Evolutionary conservation across 1,284 basidiomycete species (phyloP).

Genomic region (Erythrobasidium hasegawianum): DNA sequence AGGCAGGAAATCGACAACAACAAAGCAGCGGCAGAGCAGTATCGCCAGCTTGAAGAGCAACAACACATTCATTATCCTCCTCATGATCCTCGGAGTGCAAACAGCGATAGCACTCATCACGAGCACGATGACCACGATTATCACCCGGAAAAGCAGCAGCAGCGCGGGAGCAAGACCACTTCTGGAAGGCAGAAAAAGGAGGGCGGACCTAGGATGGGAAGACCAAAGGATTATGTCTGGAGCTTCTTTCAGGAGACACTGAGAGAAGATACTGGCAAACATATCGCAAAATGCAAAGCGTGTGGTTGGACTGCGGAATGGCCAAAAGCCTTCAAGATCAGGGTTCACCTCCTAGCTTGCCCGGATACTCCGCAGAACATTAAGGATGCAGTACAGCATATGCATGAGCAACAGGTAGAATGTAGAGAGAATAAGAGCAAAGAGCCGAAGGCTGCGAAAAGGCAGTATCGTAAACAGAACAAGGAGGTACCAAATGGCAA

Average conservation of each 20-base stretch:
- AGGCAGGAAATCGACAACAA: too few relatives aligned
- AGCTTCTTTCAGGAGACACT: constrained; percentile 37
- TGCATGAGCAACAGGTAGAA: constrained; percentile 22
- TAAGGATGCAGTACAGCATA: constrained; percentile 24
- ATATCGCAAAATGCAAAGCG: constrained; percentile 16
- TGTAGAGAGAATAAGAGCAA: constrained; percentile 16
- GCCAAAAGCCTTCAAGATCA: constrained; percentile 47
- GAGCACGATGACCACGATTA: neutral
- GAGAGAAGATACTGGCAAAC: neutral
- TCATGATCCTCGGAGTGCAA: neutral
- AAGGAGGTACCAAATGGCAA: neutral
- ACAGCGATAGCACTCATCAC: neutral
- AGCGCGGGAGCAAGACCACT: neutral
- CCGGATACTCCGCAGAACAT: constrained; percentile 34
- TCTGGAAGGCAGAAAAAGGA: constrained; percentile 18
- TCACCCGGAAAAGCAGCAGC: neutral
- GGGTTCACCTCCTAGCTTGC: constrained; percentile 42
- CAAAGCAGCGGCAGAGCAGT: too few relatives aligned
- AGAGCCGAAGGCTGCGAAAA: constrained; percentile 2
- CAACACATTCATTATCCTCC: neutral
- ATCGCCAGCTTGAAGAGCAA: neutral
- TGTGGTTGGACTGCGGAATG: constrained; percentile 46
- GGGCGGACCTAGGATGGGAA: constrained; percentile 30
- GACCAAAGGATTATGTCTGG: constrained; percentile 43
- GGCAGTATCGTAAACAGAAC: neutral